Conservation (phyloP, 805 yeast genomes). For the Yarrowia alimentaria region DNA sequence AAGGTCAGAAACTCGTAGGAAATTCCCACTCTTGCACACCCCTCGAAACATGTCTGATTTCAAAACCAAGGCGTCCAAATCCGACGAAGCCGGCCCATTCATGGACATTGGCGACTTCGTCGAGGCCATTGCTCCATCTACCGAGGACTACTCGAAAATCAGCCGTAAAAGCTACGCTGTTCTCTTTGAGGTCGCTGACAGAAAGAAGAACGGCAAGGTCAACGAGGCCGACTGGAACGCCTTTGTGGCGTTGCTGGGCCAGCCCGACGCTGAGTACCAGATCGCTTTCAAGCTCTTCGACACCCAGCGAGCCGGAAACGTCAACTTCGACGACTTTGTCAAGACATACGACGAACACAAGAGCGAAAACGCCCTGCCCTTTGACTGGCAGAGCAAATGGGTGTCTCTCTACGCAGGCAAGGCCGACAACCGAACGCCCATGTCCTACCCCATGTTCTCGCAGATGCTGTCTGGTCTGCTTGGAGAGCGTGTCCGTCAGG, state of each 20-base stretch:
- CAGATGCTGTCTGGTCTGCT: slow-evolving; percentile 48
- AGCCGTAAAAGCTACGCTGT: slow-evolving; percentile 63
- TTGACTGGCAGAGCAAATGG: slow-evolving; percentile 47
- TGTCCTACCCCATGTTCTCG: slow-evolving; percentile 45
- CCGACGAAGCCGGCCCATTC: slow-evolving; percentile 27
- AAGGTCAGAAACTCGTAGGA: too few species aligned
- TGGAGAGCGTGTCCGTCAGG: slow-evolving; percentile 50
- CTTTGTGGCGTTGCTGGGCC: slow-evolving; percentile 57
- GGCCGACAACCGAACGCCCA: slow-evolving; percentile 40
- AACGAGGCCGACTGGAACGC: slow-evolving; percentile 68
- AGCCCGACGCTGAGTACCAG: slow-evolving; percentile 56
- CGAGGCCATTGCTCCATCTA: slow-evolving; percentile 45
- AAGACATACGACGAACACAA: slow-evolving; percentile 41
- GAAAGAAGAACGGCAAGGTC: slow-evolving; percentile 63
- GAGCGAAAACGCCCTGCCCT: slow-evolving; percentile 42
- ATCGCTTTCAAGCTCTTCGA: slow-evolving; percentile 50
- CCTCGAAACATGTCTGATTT: slow-evolving; percentile 22
- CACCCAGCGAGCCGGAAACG: slow-evolving; percentile 32
- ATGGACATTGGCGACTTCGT: slow-evolving; percentile 46
- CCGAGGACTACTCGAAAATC: slow-evolving; percentile 51
- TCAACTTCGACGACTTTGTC: slow-evolving; percentile 44
- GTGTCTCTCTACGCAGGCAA: slow-evolving; percentile 45
- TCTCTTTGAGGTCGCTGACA: slow-evolving; percentile 79
- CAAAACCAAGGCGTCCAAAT: slow-evolving; percentile 5
- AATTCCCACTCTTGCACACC: neutral